Base-by-base conservation (phyloP, 805 yeast species). In the Saturnispora sanitii region DNA sequence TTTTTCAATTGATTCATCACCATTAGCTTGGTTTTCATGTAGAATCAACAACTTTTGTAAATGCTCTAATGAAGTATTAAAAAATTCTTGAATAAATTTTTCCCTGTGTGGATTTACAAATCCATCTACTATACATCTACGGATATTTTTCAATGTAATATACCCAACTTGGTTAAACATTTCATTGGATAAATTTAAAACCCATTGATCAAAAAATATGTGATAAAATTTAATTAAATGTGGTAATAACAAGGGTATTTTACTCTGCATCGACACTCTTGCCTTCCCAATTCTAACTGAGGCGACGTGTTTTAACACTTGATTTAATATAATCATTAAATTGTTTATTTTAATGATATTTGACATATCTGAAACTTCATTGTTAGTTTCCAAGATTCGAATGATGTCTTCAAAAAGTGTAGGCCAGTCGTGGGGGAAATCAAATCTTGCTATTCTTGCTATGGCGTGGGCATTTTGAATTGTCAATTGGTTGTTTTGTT, bases 391-490 rank as follows among this genome's bases (percentile, higher is more conserved):
- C 36, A 81, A 52, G 17, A 66, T 51, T 3, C 51, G 51, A 34
- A 73, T 68, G 1, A 81, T 45, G 12, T 78, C 79, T 42, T 82
- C 88, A 53, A 92, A 82, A 16, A 92, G 55, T 2, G 70, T 59
- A 0, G 94, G 87, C 96, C 96, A 92, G 35, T 80, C 87, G 2
- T 64, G 58, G 0, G 97, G 96, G 55, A 84, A 92, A 52, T 92
- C 98, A 42, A 76, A 66, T 38, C 96, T 64, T 20, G 83, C 81
- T 21, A 92, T 82, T 45, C 79, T 68, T 1, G 94, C 79, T 6
- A 83, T 66, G 0, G 94, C 79, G 48, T 83, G 82, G 0, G 96
- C 94, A 56, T 84, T 82, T 61, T 92, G 97, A 23, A 82, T 71
- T 23, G 81, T 64, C 44, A 90, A 66, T 54, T 79, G 92, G 44